phyloP scores from a whole-genome alignment of 805 yeast genomes.

The Gaillardinia entomophila region DNA sequence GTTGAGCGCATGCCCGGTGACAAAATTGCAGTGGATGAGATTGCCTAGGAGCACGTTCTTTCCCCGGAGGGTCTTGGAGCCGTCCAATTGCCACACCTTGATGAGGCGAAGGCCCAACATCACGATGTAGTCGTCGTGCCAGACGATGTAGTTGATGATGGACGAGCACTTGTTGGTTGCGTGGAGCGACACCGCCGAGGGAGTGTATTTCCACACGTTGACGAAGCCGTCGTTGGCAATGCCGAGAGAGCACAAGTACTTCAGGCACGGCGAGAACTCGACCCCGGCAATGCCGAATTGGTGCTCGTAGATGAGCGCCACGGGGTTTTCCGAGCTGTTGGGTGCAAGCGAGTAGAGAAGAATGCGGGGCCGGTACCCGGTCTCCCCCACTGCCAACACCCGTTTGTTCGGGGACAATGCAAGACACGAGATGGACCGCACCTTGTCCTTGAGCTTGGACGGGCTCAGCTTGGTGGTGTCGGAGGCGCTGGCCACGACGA shows the following conservation, averaged over 20 bases:
- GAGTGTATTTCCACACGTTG: constrained; percentile 49
- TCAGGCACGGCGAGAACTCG: constrained; percentile 55
- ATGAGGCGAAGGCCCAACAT: constrained; percentile 60
- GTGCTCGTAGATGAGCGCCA: constrained; percentile 55
- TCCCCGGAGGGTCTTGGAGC: constrained; percentile 37
- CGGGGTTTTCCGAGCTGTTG: constrained; percentile 42
- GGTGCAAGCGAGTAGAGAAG: constrained; percentile 53
- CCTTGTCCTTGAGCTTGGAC: constrained; percentile 31
- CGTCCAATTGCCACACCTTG: constrained; percentile 51
- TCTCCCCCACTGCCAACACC: constrained; percentile 63
- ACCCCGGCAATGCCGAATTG: constrained; percentile 55
- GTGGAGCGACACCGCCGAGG: constrained; percentile 18
- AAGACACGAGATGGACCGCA: constrained; percentile 51
- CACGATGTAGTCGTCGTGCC: constrained; percentile 47
- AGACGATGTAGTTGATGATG: constrained; percentile 46
- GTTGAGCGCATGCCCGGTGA: constrained; percentile 29
- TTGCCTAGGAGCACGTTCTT: constrained; percentile 53
- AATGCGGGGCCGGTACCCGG: constrained; percentile 64
- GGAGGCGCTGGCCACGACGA: not conserved
- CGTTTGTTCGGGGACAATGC: constrained; percentile 51
- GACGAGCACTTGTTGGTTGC: constrained; percentile 63
- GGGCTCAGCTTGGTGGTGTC: constrained; percentile 3
- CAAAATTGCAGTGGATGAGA: constrained; percentile 45
- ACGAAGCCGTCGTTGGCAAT: constrained; percentile 64
- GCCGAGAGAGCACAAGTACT: constrained; percentile 55